phyloP scores from a whole-genome alignment of 768 basidiomycete genomes.

The Leccinum rimulosum region DNA sequence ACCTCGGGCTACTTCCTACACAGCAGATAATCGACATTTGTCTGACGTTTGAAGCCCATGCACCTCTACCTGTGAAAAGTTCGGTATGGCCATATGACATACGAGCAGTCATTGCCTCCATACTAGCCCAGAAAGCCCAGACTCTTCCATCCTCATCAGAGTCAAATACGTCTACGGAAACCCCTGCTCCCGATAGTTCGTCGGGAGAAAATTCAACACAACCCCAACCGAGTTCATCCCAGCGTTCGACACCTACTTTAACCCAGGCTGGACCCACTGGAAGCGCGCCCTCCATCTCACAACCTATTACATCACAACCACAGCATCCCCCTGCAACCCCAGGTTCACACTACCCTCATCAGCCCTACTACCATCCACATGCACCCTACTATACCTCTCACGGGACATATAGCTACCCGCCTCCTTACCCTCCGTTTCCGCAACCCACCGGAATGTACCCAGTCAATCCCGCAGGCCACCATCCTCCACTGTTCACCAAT shows the following conservation, averaged over 20 bases:
- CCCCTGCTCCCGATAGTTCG: constrained; percentile 13
- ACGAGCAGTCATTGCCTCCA: constrained; percentile 55
- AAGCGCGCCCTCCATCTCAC: constrained; percentile 16
- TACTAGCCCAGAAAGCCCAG: constrained; percentile 36
- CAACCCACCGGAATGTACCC: constrained; percentile 34
- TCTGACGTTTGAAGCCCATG: constrained; percentile 66
- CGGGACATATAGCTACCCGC: constrained; percentile 39
- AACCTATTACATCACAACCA: constrained; percentile 19
- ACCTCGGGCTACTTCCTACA: constrained; percentile 63
- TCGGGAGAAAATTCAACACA: constrained; percentile 15
- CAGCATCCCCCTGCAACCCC: constrained; percentile 21
- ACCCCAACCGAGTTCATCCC: constrained; percentile 19
- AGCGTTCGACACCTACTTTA: constrained; percentile 20
- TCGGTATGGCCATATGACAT: constrained; percentile 76
- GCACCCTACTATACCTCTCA: constrained; percentile 59
- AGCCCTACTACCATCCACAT: constrained; percentile 61
- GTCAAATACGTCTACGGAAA: constrained; percentile 9
- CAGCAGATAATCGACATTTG: constrained; percentile 80
- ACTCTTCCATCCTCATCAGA: constrained; percentile 13
- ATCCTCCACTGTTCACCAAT: constrained; percentile 35
- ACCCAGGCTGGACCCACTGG: constrained; percentile 25
- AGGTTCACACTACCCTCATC: constrained; percentile 46
- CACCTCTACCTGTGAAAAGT: constrained; percentile 59
- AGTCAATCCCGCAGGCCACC: constrained; percentile 27
- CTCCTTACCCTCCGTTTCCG: constrained; percentile 31